These are phyloP conservation scores for Shiraia sp. DNA, from an alignment of 2,329 filamentous ascomycete species.

Conservation along the genomic window DNA sequence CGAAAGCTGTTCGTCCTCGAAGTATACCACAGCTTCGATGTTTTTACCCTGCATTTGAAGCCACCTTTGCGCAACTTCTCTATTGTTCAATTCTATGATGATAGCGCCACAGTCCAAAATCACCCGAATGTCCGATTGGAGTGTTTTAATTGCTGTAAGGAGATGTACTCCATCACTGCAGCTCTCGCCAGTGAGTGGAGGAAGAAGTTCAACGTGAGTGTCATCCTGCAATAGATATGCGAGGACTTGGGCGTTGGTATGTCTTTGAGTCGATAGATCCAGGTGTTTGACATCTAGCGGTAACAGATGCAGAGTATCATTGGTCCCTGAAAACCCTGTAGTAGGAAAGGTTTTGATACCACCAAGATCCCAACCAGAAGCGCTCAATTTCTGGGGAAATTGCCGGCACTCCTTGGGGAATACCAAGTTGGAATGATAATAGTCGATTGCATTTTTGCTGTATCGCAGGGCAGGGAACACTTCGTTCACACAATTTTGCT, in stretches of 20 bases:
- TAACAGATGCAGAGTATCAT: slow-evolving; percentile 62
- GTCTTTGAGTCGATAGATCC: slow-evolving; percentile 57
- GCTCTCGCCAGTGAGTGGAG: neutral
- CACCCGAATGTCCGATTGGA: slow-evolving; percentile 55
- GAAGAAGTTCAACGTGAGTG: slow-evolving; percentile 36
- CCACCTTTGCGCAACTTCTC: slow-evolving; percentile 54
- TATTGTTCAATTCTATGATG: slow-evolving; percentile 50
- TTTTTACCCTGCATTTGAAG: slow-evolving; percentile 47
- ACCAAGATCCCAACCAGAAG: slow-evolving; percentile 70
- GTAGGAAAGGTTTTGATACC: slow-evolving; percentile 53
- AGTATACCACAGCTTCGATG: slow-evolving; percentile 56
- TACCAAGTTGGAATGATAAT: slow-evolving; percentile 61
- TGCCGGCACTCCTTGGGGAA: slow-evolving; percentile 66
- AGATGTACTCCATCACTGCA: slow-evolving; percentile 47
- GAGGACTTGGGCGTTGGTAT: slow-evolving; percentile 71
- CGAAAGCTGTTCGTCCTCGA: slow-evolving; percentile 59
- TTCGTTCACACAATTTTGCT: slow-evolving; percentile 48
- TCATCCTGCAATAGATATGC: slow-evolving; percentile 58
- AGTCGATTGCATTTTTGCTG: slow-evolving; percentile 63
- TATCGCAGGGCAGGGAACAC: slow-evolving; percentile 60
- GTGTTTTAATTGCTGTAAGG: slow-evolving; percentile 48
- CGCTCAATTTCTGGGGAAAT: slow-evolving; percentile 65
- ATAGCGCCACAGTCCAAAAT: slow-evolving; percentile 74
- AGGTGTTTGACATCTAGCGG: slow-evolving; percentile 61
- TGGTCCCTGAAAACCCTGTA: slow-evolving; percentile 73